Conservation (phyloP, 345 rosid species). For the Salix viminalis region DNA sequence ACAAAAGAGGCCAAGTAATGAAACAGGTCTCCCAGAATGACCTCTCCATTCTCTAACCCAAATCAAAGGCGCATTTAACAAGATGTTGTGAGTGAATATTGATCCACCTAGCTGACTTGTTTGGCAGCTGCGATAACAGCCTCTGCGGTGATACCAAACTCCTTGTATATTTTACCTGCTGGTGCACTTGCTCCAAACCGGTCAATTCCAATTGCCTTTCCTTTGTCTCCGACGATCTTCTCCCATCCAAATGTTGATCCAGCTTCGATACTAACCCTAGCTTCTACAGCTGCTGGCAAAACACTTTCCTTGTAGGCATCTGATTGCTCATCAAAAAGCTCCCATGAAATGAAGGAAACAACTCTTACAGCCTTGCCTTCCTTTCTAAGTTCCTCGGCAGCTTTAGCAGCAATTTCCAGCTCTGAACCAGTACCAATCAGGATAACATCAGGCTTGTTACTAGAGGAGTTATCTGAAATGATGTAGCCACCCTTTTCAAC, state of each 20-base stretch:
- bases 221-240: slow-evolving; percentile 67
- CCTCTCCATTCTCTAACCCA: slow-evolving; percentile 19
- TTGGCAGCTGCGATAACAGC: slow-evolving; percentile 77
- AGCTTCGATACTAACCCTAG: slow-evolving; percentile 92
- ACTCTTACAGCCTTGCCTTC: slow-evolving; percentile 95
- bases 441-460: slow-evolving; percentile 88
- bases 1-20: slow-evolving; percentile 20
- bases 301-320: slow-evolving; percentile 86
- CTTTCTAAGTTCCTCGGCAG: slow-evolving; percentile 70
- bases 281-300: slow-evolving; percentile 63
- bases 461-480: slow-evolving; percentile 78
- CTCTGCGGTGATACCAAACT: slow-evolving; percentile 65
- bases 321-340: slow-evolving; percentile 72
- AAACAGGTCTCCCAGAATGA: slow-evolving; percentile 11
- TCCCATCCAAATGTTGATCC: slow-evolving; percentile 89
- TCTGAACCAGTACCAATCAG: slow-evolving; percentile 97
- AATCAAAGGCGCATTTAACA: slow-evolving; percentile 4
- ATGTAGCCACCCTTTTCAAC: slow-evolving; percentile 89
- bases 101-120: slow-evolving; percentile 34
- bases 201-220: slow-evolving; percentile 80
- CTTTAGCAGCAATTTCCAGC: slow-evolving; percentile 80
- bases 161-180: slow-evolving; percentile 75
- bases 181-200: slow-evolving; percentile 96
- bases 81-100: background rate
- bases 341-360: slow-evolving; percentile 91